Conservation (phyloP, 768 basidiomycete species). For the Pulveroboletus sp. region DNA sequence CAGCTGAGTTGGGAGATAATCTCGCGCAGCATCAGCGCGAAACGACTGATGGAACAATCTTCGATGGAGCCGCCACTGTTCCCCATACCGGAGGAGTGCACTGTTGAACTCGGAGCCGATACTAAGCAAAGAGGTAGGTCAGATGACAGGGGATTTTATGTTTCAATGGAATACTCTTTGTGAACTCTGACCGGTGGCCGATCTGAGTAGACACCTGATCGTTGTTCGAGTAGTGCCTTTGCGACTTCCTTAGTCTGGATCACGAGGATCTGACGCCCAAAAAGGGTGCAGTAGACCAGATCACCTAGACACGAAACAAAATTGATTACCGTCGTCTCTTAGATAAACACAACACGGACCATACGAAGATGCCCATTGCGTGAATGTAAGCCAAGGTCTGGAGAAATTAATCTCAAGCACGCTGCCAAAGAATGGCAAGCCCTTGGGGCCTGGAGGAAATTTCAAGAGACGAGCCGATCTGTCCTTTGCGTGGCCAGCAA, state of each 20-base stretch:
- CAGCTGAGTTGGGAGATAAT: slow-evolving; percentile 26
- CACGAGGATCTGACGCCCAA: slow-evolving; percentile 33
- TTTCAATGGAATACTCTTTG: slow-evolving; percentile 20
- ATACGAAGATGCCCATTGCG: slow-evolving; percentile 27
- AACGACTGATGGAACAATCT: slow-evolving; percentile 33
- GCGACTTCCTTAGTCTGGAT: slow-evolving; percentile 32
- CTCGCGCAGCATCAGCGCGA: slow-evolving; percentile 23
- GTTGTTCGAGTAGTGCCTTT: slow-evolving; percentile 35
- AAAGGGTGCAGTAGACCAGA: slow-evolving; percentile 28
- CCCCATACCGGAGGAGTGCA: slow-evolving; percentile 28
- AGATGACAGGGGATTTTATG: not conserved
- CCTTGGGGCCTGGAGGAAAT: slow-evolving; percentile 31
- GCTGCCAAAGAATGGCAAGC: slow-evolving; percentile 30
- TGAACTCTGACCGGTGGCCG: slow-evolving; percentile 31
- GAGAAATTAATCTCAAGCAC: slow-evolving; percentile 23
- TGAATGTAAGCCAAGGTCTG: slow-evolving; percentile 34
- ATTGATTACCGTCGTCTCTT: not conserved
- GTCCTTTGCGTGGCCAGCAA: slow-evolving; percentile 10
- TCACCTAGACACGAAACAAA: slow-evolving; percentile 22
- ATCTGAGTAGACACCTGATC: slow-evolving; percentile 37
- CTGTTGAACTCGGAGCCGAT: slow-evolving; percentile 32
- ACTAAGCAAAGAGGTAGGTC: slow-evolving; percentile 8
- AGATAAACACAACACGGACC: slow-evolving; percentile 14
- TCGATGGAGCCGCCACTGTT: slow-evolving; percentile 31
- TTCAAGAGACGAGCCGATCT: slow-evolving; percentile 2